Evolutionary conservation across 2,329 filamentous ascomycete species (phyloP).

Genomic region (Onygenales sp.): DNA sequence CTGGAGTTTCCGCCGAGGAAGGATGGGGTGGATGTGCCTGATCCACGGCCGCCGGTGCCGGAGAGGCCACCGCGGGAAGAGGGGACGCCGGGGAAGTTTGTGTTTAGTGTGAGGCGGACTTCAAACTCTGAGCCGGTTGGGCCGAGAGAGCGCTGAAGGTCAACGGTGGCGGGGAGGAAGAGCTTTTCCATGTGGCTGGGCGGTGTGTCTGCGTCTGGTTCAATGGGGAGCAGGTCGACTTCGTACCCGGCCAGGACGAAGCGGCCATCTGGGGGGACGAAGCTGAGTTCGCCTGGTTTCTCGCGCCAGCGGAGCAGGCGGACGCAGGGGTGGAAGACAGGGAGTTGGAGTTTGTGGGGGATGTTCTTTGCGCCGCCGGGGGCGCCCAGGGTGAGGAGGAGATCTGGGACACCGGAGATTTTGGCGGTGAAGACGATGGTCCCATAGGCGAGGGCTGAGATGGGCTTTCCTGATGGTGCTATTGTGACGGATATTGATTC

Average conservation of each 20-base stretch:
- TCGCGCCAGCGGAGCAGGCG: slow-evolving; percentile 83
- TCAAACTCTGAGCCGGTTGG: slow-evolving; percentile 74
- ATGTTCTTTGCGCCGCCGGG: slow-evolving; percentile 74
- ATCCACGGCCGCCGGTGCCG: slow-evolving; percentile 28
- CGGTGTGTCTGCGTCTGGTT: slow-evolving; percentile 47
- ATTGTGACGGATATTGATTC: slow-evolving; percentile 82
- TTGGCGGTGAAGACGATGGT: slow-evolving; percentile 93
- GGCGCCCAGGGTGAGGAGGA: slow-evolving; percentile 70
- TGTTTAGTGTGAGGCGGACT: slow-evolving; percentile 64
- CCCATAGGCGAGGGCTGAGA: slow-evolving; percentile 80
- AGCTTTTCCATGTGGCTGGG: slow-evolving; percentile 51
- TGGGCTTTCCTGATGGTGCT: slow-evolving; percentile 77
- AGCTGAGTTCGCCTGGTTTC: slow-evolving; percentile 82
- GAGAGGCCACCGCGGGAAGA: slow-evolving; percentile 26
- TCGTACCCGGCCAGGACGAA: slow-evolving; percentile 94
- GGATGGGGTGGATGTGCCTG: slow-evolving; percentile 39
- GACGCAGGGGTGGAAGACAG: slow-evolving; percentile 94
- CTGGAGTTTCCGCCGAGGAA: slow-evolving; percentile 40
- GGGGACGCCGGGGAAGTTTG: slow-evolving; percentile 47
- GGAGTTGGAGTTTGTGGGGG: slow-evolving; percentile 66
- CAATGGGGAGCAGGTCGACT: slow-evolving; percentile 73
- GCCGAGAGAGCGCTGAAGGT: slow-evolving; percentile 74
- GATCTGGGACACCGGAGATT: slow-evolving; percentile 86
- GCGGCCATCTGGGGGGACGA: slow-evolving; percentile 86
- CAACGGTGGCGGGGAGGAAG: slow-evolving; percentile 71